Base-by-base conservation (phyloP, 768 basidiomycete genomes). In the Pulveroboletus sp. region DNA sequence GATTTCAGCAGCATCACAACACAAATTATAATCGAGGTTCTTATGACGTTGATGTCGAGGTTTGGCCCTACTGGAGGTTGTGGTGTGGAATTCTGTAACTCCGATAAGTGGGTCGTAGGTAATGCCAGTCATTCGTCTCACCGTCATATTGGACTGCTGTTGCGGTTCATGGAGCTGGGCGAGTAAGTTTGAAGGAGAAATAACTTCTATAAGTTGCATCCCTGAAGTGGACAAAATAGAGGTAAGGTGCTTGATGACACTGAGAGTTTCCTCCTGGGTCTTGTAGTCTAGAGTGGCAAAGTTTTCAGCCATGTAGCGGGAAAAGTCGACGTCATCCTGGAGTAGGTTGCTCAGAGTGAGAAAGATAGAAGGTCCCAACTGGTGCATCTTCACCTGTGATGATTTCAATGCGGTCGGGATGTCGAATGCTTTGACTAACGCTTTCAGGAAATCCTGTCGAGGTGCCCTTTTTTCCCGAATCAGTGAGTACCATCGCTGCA, bases 281-380 rank as follows among this genome's bases (percentile, higher is more conserved):
- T 93, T 97, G 75, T 94, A 98, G 31, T 98, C 93, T 52, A 99
- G 81, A 0, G 86, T 74, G 1, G 93, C 79, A 50, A 98, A 86
- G 61, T 97, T 97, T 65, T 98, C 96, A 0, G 91, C 86, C 81
- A 97, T 89, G 70, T 93, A 99, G 47, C 93, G 85, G 5, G 78
- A 78, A 63, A 97, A 92, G 43, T 86, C 82, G 46, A 94, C 76
- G 59, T 96, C 89, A 53, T 87, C 81, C 86, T 93, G 56, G 26
- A 32, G 27, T 28, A 28, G 12, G 28, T 18, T 18, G 39, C 12
- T 52, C 14, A 43, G 27, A 45, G 17, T 3, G 17, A 15, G 17
- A 27, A 33, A 5, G 6, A 17, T 12, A 5, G 15, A 24, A 6
- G 24, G 18, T 5, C 26, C 26, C 33, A 18, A 12, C 5, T 6